phyloP scores from a whole-genome alignment of 1,139 yeast genomes.

The Suhomyces kunorum region DNA sequence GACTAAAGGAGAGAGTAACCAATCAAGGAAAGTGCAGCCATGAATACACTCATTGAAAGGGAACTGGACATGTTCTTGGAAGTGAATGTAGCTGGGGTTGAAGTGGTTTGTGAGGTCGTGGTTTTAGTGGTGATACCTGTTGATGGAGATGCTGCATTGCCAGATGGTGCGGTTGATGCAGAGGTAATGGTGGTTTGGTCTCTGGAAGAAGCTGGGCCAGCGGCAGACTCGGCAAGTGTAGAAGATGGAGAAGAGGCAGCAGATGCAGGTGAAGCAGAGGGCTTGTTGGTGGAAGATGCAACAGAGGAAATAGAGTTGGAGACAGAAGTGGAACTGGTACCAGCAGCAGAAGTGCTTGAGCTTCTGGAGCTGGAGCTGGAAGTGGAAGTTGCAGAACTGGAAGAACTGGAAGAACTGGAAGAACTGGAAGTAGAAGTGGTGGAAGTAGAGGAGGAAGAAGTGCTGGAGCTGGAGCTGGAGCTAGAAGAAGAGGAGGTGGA shows the following conservation, averaged over 20 bases:
- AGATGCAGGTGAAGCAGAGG: no score
- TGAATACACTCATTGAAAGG: slow-evolving; percentile 7
- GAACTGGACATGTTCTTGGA: slow-evolving; percentile 8
- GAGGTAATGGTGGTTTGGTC: not conserved
- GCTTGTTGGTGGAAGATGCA: no score
- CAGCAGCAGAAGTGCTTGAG: slow-evolving; percentile 7
- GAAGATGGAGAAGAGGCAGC: no score
- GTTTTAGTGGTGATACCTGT: slow-evolving; percentile 6
- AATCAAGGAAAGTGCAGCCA: slow-evolving; percentile 14
- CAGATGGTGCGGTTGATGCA: no score
- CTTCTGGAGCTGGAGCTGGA: slow-evolving; percentile 6
- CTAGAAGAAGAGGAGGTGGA: slow-evolving; percentile 5
- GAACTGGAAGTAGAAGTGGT: not conserved
- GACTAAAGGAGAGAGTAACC: slow-evolving; percentile 11
- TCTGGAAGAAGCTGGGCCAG: not conserved
- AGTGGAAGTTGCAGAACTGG: slow-evolving; percentile 1
- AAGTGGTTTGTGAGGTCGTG: slow-evolving; percentile 3
- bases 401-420: slow-evolving; percentile 4
- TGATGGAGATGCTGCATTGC: slow-evolving; percentile 12
- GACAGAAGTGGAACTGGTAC: no score
- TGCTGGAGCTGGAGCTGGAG: slow-evolving; percentile 8
- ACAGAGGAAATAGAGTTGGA: no score
- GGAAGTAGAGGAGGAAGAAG: slow-evolving; percentile 5
- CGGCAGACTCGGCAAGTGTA: no score
- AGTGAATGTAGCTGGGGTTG: slow-evolving; percentile 6